Conservation (phyloP, 1,284 basidiomycete species). For the Cystobasidium slooffiae region DNA sequence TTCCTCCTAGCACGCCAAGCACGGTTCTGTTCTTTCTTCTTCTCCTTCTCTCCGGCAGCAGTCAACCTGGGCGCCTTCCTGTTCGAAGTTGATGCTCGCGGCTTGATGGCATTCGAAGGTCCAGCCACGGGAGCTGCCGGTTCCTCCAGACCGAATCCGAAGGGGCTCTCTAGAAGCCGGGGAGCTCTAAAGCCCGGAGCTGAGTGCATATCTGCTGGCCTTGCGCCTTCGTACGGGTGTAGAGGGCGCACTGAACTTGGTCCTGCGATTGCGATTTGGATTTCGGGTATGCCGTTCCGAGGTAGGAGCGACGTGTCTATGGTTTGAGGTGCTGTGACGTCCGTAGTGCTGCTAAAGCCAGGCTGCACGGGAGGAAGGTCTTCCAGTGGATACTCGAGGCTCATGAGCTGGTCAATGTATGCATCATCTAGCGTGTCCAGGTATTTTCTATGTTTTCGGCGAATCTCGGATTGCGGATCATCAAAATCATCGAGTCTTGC, state of each 20-base stretch:
- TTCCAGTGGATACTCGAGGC: conserved; percentile 17
- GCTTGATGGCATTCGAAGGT: not conserved
- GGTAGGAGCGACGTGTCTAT: not conserved
- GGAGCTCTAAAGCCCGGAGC: conserved; percentile 24
- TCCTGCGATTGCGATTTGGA: not conserved
- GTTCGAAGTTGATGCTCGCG: too few relatives aligned
- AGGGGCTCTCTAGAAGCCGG: too few relatives aligned
- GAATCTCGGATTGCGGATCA: conserved; percentile 27
- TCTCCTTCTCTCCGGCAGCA: not conserved
- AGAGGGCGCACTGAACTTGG: not conserved
- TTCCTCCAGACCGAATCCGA: not conserved
- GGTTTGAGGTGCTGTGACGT: too few relatives aligned
- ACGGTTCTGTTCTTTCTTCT: conserved; percentile 12
- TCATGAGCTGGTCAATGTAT: conserved; percentile 12
- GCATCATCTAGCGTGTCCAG: conserved; percentile 10
- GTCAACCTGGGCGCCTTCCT: not conserved
- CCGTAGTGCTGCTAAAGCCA: not conserved
- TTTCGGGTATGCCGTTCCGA: not conserved
- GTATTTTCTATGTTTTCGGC: conserved; percentile 19
- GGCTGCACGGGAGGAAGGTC: not conserved
- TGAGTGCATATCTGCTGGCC: not conserved
- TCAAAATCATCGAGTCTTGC: conserved; percentile 65
- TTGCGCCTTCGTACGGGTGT: conserved; percentile 5
- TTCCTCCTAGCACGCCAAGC: conserved; percentile 1
- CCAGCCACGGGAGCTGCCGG: not conserved